Evolutionary conservation across 441 rosid species (phyloP).

Genomic region (Corymbia calophylla): DNA sequence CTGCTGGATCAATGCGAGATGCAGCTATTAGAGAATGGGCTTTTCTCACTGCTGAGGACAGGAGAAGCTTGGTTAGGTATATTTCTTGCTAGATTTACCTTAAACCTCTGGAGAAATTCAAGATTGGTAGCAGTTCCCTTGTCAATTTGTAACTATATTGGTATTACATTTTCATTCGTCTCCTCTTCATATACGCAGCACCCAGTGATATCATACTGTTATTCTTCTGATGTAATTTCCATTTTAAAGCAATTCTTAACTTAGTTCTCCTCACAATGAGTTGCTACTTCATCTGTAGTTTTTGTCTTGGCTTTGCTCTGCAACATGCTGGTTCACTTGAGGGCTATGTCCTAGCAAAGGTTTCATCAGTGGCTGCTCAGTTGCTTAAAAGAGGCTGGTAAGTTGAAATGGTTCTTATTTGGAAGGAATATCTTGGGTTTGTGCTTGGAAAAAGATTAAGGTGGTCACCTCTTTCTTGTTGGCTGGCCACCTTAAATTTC

Average conservation of each 20-base stretch:
- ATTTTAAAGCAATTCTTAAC: background rate
- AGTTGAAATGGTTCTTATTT: slow-evolving; percentile 11
- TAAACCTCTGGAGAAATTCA: background rate
- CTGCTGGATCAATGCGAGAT: slow-evolving; percentile 90
- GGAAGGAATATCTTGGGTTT: background rate
- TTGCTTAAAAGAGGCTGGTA: slow-evolving; percentile 99
- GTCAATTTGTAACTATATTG: background rate
- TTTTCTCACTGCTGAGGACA: slow-evolving; percentile 66
- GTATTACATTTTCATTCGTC: background rate
- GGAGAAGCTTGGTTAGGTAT: slow-evolving; percentile 74
- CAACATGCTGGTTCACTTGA: slow-evolving; percentile 81
- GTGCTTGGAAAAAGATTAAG: background rate
- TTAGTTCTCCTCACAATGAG: background rate
- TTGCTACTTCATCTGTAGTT: slow-evolving; percentile 42
- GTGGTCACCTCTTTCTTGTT: background rate
- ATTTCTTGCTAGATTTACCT: background rate
- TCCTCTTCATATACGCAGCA: background rate
- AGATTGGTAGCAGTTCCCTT: background rate
- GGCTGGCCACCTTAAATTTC: background rate
- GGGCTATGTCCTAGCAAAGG: slow-evolving; percentile 83
- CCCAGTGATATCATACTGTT: background rate
- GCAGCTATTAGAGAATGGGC: slow-evolving; percentile 98
- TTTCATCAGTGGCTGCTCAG: slow-evolving; percentile 96
- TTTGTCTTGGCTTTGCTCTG: slow-evolving; percentile 73
- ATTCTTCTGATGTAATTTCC: background rate